phyloP scores from a whole-genome alignment of 768 basidiomycete species.

The Pisolithus tinctorius region DNA sequence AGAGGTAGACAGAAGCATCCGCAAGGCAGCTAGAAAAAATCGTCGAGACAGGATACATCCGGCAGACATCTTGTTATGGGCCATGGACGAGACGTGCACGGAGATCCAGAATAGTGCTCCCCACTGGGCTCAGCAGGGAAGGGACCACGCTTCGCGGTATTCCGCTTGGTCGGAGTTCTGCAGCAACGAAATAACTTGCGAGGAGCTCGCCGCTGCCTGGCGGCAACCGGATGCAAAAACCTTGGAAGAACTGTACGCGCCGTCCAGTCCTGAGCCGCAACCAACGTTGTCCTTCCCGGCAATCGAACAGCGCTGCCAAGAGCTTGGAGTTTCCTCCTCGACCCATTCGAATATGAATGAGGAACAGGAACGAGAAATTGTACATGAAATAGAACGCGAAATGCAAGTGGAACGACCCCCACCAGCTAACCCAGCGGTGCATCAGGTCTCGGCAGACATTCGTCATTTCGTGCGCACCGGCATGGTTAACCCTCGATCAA shows the following conservation, averaged over 20 bases:
- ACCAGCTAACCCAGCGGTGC: conserved; percentile 14
- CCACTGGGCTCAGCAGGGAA: conserved; percentile 37
- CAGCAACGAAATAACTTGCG: neutral
- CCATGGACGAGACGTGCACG: conserved; percentile 37
- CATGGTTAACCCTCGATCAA: conserved; percentile 8
- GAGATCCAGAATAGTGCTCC: conserved; percentile 34
- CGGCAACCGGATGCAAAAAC: conserved; percentile 33
- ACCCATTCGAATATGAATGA: conserved; percentile 30
- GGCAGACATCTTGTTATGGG: conserved; percentile 37
- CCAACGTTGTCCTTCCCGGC: neutral
- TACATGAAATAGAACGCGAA: conserved; percentile 39
- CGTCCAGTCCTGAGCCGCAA: neutral
- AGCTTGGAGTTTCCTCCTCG: conserved; percentile 11
- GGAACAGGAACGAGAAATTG: conserved; percentile 46
- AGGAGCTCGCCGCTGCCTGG: conserved; percentile 25
- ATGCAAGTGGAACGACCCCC: conserved; percentile 32
- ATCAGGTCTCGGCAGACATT: conserved; percentile 18
- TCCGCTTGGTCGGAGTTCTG: conserved; percentile 12
- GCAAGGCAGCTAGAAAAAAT: conserved; percentile 13
- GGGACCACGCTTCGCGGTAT: conserved; percentile 13
- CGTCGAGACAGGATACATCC: conserved; percentile 2
- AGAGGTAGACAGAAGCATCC: conserved; percentile 34
- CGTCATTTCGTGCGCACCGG: conserved; percentile 25
- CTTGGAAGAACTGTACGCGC: conserved; percentile 31
- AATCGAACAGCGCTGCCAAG: conserved; percentile 10